Evolutionary conservation across 371 early-diverging fungal species (phyloP).

Genomic region (Apophysomyces ossiformis): DNA sequence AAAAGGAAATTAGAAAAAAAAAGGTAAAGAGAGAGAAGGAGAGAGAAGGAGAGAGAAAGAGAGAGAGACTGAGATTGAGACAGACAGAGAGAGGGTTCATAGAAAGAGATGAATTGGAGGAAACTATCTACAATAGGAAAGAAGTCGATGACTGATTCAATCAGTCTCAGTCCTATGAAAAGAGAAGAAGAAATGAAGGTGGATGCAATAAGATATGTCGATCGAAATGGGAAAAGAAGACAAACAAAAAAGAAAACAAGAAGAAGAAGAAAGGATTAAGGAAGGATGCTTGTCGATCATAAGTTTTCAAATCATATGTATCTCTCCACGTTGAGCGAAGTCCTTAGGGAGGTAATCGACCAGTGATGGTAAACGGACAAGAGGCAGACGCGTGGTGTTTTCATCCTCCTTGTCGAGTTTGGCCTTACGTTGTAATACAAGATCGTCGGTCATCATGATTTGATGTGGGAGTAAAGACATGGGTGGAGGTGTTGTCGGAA

Average conservation of each 20-base stretch:
- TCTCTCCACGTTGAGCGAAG: conserved; percentile 5
- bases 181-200: conserved; percentile 5
- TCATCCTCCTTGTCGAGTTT: not conserved
- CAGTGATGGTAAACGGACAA: conserved; percentile 14
- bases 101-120: conserved; percentile 5
- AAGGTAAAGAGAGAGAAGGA: not conserved
- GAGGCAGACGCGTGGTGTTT: not conserved
- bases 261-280: conserved; percentile 8
- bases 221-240: conserved; percentile 1
- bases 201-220: conserved; percentile 7
- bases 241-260: not conserved
- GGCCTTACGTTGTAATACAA: not conserved
- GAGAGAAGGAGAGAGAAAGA: conserved; percentile 2
- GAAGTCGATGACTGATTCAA: conserved; percentile 4
- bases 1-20: conserved; percentile 13
- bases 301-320: not conserved
- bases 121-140: conserved; percentile 3
- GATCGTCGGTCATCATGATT: conserved; percentile 1
- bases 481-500: conserved; percentile 15
- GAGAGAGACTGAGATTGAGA: not conserved
- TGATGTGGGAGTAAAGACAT: conserved; percentile 1
- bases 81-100: not conserved
- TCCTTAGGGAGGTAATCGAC: conserved; percentile 1
- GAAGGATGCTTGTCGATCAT: not conserved
- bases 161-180: not conserved